Evolutionary conservation across 1,284 basidiomycete genomes (phyloP), one percentile per base, ranked within the genome.

Genomic region (Leccinum angustisporum): DNA sequence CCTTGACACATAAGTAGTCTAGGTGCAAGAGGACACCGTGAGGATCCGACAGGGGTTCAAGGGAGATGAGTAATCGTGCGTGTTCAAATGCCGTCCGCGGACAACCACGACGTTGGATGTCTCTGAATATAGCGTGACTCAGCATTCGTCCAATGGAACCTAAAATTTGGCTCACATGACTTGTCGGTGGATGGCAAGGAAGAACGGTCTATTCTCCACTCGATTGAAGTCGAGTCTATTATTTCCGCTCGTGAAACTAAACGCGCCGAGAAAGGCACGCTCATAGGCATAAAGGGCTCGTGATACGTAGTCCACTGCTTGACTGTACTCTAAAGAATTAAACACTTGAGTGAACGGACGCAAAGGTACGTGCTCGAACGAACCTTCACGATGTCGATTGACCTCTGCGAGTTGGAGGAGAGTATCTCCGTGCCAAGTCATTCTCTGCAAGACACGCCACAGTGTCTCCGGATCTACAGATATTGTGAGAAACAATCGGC

Each of bases 401-500:
- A 95, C 83, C 70, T 93, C 91, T 2, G 91, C 88, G 27, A 97
- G 80, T 70, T 97, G 95, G 2, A 97, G 81, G 1, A 96, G 80
- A 0, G 95, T 96, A 74, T 98, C 95, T 1, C 89, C 91, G 68
- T 97, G 95, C 85, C 94, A 97, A 1, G 87, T 88, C 50, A 86
- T 78, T 51, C 78, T 79, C 14, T 81, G 76, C 14, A 90, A 63
- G 9, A 91, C 76, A 21, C 81, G 77, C 74, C 81, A 86, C 54
- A 91, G 82, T 0, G 85, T 84, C 62, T 90, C 83, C 0, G 89
- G 89, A 69, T 91, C 90, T 91, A 65, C 13, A n/a, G 5, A 43
- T 25, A 21, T 34, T 31, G 25, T 63, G 43, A 66, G 56, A 63
- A 34, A 57, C 3, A 8, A 38, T 33, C 40, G 14, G 11, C 9